These are phyloP conservation scores for Pyronema omphalodes DNA, from an alignment of 495 filamentous ascomycete species.

Conservation along the genomic window DNA sequence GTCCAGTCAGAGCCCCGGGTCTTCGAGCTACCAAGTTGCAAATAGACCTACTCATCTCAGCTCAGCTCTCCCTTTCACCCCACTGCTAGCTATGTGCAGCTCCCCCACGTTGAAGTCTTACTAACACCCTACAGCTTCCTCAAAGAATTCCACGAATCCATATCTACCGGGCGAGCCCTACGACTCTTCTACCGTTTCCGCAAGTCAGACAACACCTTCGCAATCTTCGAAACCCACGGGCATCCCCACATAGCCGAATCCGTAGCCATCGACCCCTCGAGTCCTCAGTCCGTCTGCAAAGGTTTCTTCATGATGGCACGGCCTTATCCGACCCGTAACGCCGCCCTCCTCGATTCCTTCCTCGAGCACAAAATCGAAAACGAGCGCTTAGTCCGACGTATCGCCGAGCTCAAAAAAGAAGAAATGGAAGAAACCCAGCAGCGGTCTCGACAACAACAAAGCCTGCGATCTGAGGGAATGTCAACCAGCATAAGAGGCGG, in stretches of 20 bases:
- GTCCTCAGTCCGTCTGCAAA: slow-evolving; percentile 51
- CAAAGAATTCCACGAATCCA: slow-evolving; percentile 78
- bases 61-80: no score
- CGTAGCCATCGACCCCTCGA: slow-evolving; percentile 37
- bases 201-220: slow-evolving; percentile 52
- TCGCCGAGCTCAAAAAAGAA: slow-evolving; percentile 68
- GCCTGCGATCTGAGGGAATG: neutral
- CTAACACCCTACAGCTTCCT: slow-evolving; percentile 34
- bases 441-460: slow-evolving; percentile 26
- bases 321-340: slow-evolving; percentile 77
- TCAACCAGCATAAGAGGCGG: neutral
- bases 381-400: slow-evolving; percentile 64
- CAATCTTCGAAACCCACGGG: slow-evolving; percentile 74
- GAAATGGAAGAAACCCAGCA: slow-evolving; percentile 57
- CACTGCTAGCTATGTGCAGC: no score
- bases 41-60: neutral
- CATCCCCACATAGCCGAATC: slow-evolving; percentile 72
- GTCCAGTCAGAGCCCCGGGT: neutral
- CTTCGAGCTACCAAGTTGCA: slow-evolving; percentile 2
- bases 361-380: slow-evolving; percentile 97
- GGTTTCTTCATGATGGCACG: slow-evolving; percentile 89
- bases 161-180: slow-evolving; percentile 58
- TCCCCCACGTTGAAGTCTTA: neutral
- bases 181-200: slow-evolving; percentile 81
- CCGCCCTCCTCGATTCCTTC: slow-evolving; percentile 73